These are phyloP conservation scores for Apiospora malaysiana DNA, from an alignment of 2,329 filamentous ascomycete species.

Conservation along the genomic window DNA sequence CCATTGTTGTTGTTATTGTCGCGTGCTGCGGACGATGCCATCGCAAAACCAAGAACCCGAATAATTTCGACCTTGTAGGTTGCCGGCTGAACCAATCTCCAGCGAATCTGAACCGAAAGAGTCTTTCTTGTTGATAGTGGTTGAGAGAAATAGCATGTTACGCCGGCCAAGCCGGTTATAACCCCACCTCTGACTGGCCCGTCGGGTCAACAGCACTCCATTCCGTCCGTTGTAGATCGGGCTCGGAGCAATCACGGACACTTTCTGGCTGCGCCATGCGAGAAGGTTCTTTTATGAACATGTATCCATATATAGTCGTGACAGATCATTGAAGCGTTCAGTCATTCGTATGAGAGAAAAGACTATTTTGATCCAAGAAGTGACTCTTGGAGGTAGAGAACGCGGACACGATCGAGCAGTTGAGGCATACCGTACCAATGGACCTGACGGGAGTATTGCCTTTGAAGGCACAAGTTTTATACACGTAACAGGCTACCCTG, in stretches of 20 bases:
- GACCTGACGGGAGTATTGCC: not conserved
- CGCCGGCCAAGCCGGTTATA: not conserved
- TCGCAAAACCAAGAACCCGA: not conserved
- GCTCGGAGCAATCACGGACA: not conserved
- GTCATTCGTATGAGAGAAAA: not conserved
- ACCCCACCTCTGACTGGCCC: not conserved
- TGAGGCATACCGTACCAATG: not conserved
- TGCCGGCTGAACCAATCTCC: not conserved
- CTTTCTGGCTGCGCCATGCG: not conserved
- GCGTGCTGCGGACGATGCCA: not conserved
- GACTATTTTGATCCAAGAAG: not conserved
- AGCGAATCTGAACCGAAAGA: not conserved
- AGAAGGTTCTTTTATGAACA: not conserved
- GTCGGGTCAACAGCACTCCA: not conserved
- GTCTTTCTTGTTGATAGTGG: not conserved
- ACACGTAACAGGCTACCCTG: slow-evolving; percentile 25
- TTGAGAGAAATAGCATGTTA: not conserved
- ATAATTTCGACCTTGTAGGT: not conserved
- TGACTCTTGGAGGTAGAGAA: too few species aligned
- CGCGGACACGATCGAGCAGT: not conserved
- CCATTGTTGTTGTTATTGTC: not conserved
- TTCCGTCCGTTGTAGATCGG: not conserved
- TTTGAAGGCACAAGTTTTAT: slow-evolving; percentile 23
- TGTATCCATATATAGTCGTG: not conserved
- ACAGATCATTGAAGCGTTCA: not conserved